Evolutionary conservation across 108 stramenopile species (phyloP).

Genomic region (Aureococcus anophagefferens): DNA sequence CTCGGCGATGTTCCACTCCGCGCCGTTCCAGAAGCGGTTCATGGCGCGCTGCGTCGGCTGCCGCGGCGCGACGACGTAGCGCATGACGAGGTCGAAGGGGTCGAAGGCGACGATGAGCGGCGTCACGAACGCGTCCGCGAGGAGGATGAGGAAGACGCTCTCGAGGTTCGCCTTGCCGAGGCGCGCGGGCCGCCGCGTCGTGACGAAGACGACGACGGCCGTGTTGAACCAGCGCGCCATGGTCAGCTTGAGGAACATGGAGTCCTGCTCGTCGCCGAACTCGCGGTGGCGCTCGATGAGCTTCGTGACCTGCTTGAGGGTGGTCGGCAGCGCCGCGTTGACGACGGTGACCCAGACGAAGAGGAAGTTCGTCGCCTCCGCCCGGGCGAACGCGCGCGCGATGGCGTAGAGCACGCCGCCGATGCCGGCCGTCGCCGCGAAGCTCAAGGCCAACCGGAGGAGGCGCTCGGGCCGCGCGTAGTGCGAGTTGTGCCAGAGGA

Average conservation of each 20-base stretch:
- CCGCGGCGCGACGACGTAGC: conserved; percentile 21
- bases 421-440: conserved; percentile 10
- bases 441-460: background rate
- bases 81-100: conserved; percentile 22
- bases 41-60: conserved; percentile 33
- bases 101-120: conserved; percentile 23
- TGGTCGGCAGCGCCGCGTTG: conserved; percentile 28
- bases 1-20: conserved; percentile 45
- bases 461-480: conserved; percentile 5
- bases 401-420: conserved; percentile 8
- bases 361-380: too few relatives aligned
- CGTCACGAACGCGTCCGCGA: conserved; percentile 31
- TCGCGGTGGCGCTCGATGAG: conserved; percentile 22
- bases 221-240: conserved; percentile 29
- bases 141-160: conserved; percentile 21
- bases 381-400: background rate
- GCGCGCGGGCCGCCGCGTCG: conserved; percentile 8
- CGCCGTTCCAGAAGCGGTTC: conserved; percentile 29
- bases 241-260: conserved; percentile 36
- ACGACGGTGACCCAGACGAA: conserved; percentile 31
- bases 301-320: conserved; percentile 21
- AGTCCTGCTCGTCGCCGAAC: conserved; percentile 21
- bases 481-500: conserved; percentile 20
- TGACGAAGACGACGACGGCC: conserved; percentile 31
- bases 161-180: conserved; percentile 6